These are phyloP conservation scores for Kandelia obovata DNA, from an alignment of 345 rosid species.

Conservation along the genomic window DNA sequence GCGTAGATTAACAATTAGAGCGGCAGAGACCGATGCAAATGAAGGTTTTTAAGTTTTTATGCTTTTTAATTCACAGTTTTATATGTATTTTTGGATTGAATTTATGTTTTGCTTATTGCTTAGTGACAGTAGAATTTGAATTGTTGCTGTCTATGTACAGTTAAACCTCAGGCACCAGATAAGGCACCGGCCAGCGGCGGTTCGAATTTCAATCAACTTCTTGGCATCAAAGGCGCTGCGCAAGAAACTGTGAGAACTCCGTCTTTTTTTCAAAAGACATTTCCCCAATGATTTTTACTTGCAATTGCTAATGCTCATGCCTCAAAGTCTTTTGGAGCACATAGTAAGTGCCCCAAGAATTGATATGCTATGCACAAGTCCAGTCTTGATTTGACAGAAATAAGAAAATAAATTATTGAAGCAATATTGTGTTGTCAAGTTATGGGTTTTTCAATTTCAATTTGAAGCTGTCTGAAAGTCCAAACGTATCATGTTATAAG, in stretches of 20 bases:
- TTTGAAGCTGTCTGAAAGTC: not conserved
- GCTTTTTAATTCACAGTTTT: too few relatives aligned
- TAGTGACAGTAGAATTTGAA: not conserved
- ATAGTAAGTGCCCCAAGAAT: too few relatives aligned
- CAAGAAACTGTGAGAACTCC: constrained; percentile 64
- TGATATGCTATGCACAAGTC: too few relatives aligned
- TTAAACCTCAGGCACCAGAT: constrained; percentile 59
- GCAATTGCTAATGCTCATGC: too few relatives aligned
- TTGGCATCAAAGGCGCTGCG: constrained; percentile 94
- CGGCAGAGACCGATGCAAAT: constrained; percentile 73
- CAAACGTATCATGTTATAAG: not conserved
- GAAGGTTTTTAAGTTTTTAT: constrained; percentile 45
- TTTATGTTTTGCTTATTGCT: not conserved
- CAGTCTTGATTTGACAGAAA: too few relatives aligned
- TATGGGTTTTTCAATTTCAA: not conserved
- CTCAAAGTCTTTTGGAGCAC: too few relatives aligned
- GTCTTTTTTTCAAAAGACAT: too few relatives aligned
- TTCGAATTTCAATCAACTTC: constrained; percentile 89
- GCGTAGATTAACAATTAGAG: constrained; percentile 63
- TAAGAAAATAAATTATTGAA: too few relatives aligned
- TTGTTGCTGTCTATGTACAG: constrained; percentile 27
- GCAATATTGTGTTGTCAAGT: not conserved
- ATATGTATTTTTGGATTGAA: not conserved
- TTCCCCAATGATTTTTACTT: too few relatives aligned
- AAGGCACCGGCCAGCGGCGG: constrained; percentile 68